Base-by-base conservation (phyloP, 345 rosid genomes). In the Hibiscus syriacus region DNA sequence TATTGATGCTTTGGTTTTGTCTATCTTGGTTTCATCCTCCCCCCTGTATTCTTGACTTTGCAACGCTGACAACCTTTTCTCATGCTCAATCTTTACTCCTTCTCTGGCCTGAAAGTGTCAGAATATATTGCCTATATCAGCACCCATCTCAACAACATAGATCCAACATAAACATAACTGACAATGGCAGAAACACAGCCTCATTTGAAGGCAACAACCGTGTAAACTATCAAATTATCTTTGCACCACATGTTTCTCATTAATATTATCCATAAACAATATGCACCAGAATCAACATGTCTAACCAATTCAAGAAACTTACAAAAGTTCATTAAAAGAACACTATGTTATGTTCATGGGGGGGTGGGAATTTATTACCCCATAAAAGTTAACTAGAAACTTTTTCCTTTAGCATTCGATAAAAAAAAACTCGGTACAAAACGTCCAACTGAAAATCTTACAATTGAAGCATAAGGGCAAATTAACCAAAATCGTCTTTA, bases 41-140 rank as follows among this genome's bases (percentile, higher is more conserved):
- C 97, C 99, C 73, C 87, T 94, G 80, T 84, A 84, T 79, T 94
- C 99, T 71, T 89, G 97, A 69, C 90, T 89, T 80, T 94, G 99
- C 69, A 94, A 81, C 4, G 81, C 79, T 6, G 95, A 73, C 39
- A 94, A 81, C 88, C 91, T 94, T 77, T 80, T 94, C 64, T 86
- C 87, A 57, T 87, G 95, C 79, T 83, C 97, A 79, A 94, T 94
- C 83, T 85, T 93, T 17, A 75, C 87, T 60, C 91, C 92, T 83
- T 93, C 98, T 81, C 97, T 89, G 41, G 73, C 86, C 99, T 94
- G 71, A 58, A 75, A 68, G 10, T 27, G 67, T 74, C 45, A 56
- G 70, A 17, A 23, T 64, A 19, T 61, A 23, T 56, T 12, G 49
- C 49, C 61, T 17, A 3, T 30, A 61, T 70, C n/a, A 64, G 59